Evolutionary conservation across 495 filamentous ascomycete genomes (phyloP).

Genomic region (Massariosphaeria phaeospora): DNA sequence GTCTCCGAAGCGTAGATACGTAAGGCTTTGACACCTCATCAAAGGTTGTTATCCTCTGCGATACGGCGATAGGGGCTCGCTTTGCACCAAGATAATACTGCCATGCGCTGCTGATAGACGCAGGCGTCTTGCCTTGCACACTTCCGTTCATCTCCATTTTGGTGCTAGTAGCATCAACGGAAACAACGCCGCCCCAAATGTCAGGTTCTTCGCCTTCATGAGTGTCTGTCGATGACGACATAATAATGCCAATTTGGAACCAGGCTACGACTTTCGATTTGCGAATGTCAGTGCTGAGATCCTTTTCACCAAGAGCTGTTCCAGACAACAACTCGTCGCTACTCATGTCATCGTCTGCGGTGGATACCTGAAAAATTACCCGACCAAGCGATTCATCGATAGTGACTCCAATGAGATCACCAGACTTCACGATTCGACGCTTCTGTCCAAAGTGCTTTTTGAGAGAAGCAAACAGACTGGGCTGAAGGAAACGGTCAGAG

Average conservation of each 20-base stretch:
- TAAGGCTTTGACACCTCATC: slow-evolving; percentile 44
- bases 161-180: slow-evolving; percentile 76
- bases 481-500: slow-evolving; percentile 76
- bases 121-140: slow-evolving; percentile 69
- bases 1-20: slow-evolving; percentile 63
- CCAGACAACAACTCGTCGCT: slow-evolving; percentile 34
- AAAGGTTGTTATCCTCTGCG: slow-evolving; percentile 6
- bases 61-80: slow-evolving; percentile 42
- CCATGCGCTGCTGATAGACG: slow-evolving; percentile 70
- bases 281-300: not conserved
- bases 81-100: slow-evolving; percentile 77
- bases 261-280: slow-evolving; percentile 66
- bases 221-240: slow-evolving; percentile 45
- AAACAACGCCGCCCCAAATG: slow-evolving; percentile 75
- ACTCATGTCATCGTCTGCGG: slow-evolving; percentile 35
- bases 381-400: slow-evolving; percentile 77
- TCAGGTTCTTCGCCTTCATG: slow-evolving; percentile 52
- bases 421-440: slow-evolving; percentile 70
- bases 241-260: slow-evolving; percentile 79
- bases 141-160: slow-evolving; percentile 84
- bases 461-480: slow-evolving; percentile 72
- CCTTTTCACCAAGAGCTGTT: slow-evolving; percentile 1
- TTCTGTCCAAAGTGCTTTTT: slow-evolving; percentile 81
- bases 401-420: slow-evolving; percentile 80
- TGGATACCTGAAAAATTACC: slow-evolving; percentile 59